Percentiles rank a stretch among this genome's conserved stretches.
phyloP scores from a whole-genome alignment of 257 asterid species.

The Asclepias syriaca region DNA sequence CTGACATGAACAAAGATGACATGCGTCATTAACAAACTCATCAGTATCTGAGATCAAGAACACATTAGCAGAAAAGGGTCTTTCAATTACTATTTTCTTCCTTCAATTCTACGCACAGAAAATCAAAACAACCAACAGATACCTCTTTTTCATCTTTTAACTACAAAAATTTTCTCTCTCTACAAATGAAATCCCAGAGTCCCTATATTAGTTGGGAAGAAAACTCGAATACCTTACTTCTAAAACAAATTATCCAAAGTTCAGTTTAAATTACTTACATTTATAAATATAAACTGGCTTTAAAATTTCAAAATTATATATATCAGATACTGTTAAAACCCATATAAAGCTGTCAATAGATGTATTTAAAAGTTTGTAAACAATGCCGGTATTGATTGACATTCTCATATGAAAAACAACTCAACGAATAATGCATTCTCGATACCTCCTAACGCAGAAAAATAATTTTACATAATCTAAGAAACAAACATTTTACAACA shows the following conservation, averaged over 20 bases:
- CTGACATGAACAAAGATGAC: not conserved
- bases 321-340: not conserved
- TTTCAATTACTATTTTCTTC: not conserved
- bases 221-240: not conserved
- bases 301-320: not conserved
- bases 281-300: not conserved
- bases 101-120: not conserved
- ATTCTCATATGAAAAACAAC: not conserved
- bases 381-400: too few relatives aligned
- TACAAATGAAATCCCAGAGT: not conserved
- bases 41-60: not conserved
- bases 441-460: not conserved
- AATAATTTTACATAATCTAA: not conserved
- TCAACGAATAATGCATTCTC: not conserved
- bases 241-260: not conserved
- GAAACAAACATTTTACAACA: not conserved
- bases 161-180: not conserved
- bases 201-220: not conserved
- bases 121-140: not conserved
- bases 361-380: not conserved
- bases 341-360: too few relatives aligned
- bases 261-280: not conserved
- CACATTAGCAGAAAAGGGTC: not conserved
- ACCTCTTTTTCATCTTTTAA: not conserved
- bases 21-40: not conserved